Base-by-base conservation (phyloP, 768 basidiomycete species). In the Asterophora parasitica region DNA sequence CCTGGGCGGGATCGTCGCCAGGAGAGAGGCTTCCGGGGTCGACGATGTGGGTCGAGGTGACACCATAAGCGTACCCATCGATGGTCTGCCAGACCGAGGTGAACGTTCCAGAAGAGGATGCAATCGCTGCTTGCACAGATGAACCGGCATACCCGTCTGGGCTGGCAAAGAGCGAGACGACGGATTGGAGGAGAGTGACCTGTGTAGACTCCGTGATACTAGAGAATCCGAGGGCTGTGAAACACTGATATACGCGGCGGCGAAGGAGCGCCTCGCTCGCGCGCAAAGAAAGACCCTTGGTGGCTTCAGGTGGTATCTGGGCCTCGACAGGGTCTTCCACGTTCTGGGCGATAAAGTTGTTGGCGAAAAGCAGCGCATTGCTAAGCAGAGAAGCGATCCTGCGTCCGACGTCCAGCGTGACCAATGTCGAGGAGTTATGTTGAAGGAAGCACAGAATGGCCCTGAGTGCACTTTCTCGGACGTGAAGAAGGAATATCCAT, bases 1-100 rank as follows among this genome's bases (percentile, higher is more conserved):
- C 60, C 13, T 58, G 58, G 3, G 63, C 50, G 15, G 61, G 50
- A 12, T 69, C 64, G 30, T 67, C 68, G 31, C 68, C 68, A 6
- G 60, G 58, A 33, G 59, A 58, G 20, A 63, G 56, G 28, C 65
- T 65, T 27, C 72, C 67, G 44, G 78, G 72, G 40, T 80, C 74
- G 10, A 66, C 61, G 16, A 81, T 64, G 39, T 82, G 78, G 16
- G 83, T 68, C 35, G 77, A 85, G 3, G 91, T 90, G 2, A 96
- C 83, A 0, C 95, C 95, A 65, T 91, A 93, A 0, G 83, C 94
- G 66, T 92, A 95, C 4, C 92, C 90, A 63, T 98, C 95, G 1
- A 77, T 73, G 46, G 80, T 78, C 47, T 85, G 80, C 95, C 95
- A 98, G 10, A 99, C 76, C 11, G 78, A 81, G 2, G 82, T 83